Percentiles rank a stretch among this genome's conserved stretches.
Conservation (phyloP, 116 monocot species). For the Posidonia oceanica region DNA sequence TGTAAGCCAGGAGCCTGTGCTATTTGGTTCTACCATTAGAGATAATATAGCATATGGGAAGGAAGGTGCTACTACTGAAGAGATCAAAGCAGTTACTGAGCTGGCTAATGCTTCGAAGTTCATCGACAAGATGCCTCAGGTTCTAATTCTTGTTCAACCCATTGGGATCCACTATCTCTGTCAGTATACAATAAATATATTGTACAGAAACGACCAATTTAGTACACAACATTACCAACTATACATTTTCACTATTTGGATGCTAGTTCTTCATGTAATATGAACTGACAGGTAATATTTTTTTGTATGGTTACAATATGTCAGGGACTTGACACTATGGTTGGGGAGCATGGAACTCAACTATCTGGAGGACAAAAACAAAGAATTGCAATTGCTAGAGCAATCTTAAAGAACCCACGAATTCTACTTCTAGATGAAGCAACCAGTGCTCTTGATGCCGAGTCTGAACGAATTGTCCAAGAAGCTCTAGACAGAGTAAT, state of each 20-base stretch:
- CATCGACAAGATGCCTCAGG: slow-evolving; percentile 70
- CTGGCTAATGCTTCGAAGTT: slow-evolving; percentile 71
- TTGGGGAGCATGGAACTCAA: slow-evolving; percentile 65
- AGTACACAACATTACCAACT: too few species aligned
- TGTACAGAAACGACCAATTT: too few species aligned
- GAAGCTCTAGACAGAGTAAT: slow-evolving; percentile 51
- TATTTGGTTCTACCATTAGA: slow-evolving; percentile 47
- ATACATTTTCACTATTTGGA: too few species aligned
- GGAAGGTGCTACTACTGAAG: slow-evolving; percentile 49
- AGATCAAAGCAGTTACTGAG: slow-evolving; percentile 45
- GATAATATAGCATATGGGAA: slow-evolving; percentile 81
- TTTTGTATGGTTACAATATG: not conserved
- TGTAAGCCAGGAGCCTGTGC: slow-evolving; percentile 70
- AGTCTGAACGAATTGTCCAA: slow-evolving; percentile 57
- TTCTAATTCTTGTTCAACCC: slow-evolving; percentile 2
- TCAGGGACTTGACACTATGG: slow-evolving; percentile 25
- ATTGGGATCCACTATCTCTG: too few species aligned
- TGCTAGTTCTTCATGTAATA: too few species aligned
- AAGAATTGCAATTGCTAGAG: slow-evolving; percentile 70
- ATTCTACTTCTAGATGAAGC: slow-evolving; percentile 74
- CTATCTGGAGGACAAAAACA: slow-evolving; percentile 75
- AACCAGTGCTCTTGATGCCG: slow-evolving; percentile 59
- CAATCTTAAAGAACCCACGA: slow-evolving; percentile 55
- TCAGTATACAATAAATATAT: too few species aligned
- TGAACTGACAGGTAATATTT: too few species aligned